These are phyloP conservation scores for Cymbopogon citratus DNA, from an alignment of 176 grass and related monocot species.

Conservation along the genomic window DNA sequence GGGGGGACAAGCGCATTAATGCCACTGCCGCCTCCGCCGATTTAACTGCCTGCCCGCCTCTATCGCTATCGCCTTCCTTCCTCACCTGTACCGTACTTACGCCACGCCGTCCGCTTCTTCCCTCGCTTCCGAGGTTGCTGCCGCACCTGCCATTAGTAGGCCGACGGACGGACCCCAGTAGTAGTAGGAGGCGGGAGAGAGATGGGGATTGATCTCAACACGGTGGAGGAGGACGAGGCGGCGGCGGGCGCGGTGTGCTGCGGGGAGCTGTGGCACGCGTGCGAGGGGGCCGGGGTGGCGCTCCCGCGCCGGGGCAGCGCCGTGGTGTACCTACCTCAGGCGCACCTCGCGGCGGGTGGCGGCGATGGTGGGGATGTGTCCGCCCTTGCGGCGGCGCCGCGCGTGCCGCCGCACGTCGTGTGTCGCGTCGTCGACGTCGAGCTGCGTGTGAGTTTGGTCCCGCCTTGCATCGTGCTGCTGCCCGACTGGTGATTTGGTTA, in stretches of 20 bases:
- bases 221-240: conserved; percentile 43
- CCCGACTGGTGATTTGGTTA: not conserved
- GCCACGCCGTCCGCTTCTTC: not conserved
- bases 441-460: conserved; percentile 56
- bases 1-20: conserved; percentile 22
- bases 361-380: conserved; percentile 9
- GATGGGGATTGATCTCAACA: conserved; percentile 97
- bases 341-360: conserved; percentile 55
- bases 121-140: not conserved
- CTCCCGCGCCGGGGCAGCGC: conserved; percentile 67
- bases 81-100: not conserved
- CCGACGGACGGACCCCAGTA: not conserved
- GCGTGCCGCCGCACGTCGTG: conserved; percentile 56
- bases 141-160: conserved; percentile 6
- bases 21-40: conserved; percentile 11
- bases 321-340: conserved; percentile 92
- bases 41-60: conserved; percentile 8
- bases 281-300: conserved; percentile 57
- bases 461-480: not conserved
- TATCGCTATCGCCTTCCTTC: not conserved
- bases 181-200: not conserved
- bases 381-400: not conserved
- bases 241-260: conserved; percentile 41
- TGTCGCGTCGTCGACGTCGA: conserved; percentile 83
- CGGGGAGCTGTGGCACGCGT: conserved; percentile 88